Evolutionary conservation across 2,329 filamentous ascomycete species (phyloP).

Genomic region (Arthroderma uncinatum): DNA sequence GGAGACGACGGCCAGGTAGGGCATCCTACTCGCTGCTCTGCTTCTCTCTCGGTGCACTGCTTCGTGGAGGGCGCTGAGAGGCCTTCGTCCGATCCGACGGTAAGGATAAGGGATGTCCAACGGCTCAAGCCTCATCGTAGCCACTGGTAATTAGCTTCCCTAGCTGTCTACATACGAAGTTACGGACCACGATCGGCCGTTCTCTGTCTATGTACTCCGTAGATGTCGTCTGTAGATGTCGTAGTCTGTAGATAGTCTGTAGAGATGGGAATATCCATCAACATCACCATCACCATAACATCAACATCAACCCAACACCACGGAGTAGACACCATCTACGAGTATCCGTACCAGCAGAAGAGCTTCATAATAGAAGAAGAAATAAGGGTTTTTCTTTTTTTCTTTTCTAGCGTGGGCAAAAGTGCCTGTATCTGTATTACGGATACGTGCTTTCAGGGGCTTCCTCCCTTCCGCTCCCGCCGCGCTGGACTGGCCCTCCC

Average conservation of each 20-base stretch:
- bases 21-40: constrained; percentile 1
- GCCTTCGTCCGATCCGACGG: not conserved
- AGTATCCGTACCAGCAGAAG: not conserved
- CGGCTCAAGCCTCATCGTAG: constrained; percentile 1
- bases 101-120: not conserved
- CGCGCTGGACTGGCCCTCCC: constrained; percentile 28
- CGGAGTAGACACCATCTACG: no score
- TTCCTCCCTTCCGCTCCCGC: constrained; percentile 22
- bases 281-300: not conserved
- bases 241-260: not conserved
- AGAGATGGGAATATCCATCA: not conserved
- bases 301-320: no score
- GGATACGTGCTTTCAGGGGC: constrained; percentile 5
- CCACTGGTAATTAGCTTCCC: constrained; percentile 1
- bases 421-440: constrained; percentile 4
- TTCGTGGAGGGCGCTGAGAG: constrained; percentile 1
- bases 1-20: no score
- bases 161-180: not conserved
- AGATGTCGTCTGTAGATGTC: not conserved
- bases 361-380: no score
- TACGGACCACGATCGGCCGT: not conserved
- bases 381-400: no score
- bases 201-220: not conserved
- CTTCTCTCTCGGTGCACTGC: not conserved
- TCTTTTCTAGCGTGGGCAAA: constrained; percentile 1